These are phyloP conservation scores for Escovopsis sp. DNA, from an alignment of 2,329 filamentous ascomycete genomes.

Conservation along the genomic window DNA sequence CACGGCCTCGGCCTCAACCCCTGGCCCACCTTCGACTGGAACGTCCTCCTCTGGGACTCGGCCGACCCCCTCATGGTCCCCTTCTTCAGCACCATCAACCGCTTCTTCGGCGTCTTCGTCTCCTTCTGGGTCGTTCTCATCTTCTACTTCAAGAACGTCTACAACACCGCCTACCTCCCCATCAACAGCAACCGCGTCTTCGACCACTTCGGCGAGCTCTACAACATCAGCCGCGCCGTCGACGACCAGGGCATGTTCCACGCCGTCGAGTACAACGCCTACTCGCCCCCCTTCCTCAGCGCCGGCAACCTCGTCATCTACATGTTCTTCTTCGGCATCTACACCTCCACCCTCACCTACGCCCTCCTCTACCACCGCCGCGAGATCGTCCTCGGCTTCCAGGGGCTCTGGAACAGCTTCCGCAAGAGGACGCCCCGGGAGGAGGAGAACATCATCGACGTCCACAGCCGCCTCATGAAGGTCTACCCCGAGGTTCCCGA, in stretches of 20 bases:
- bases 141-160: slow-evolving; percentile 44
- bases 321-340: slow-evolving; percentile 39
- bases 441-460: slow-evolving; percentile 24
- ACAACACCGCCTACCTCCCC: slow-evolving; percentile 38
- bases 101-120: slow-evolving; percentile 39
- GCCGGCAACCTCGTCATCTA: slow-evolving; percentile 36
- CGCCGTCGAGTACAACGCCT: slow-evolving; percentile 28
- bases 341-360: slow-evolving; percentile 35
- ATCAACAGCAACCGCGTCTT: slow-evolving; percentile 37
- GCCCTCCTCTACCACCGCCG: slow-evolving; percentile 35
- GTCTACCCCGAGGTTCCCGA: slow-evolving; percentile 33
- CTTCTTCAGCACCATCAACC: slow-evolving; percentile 46
- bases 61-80: slow-evolving; percentile 32
- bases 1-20: slow-evolving; percentile 31
- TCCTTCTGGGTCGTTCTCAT: slow-evolving; percentile 38
- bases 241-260: slow-evolving; percentile 30
- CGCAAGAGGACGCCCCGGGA: slow-evolving; percentile 23
- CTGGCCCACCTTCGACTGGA: slow-evolving; percentile 33
- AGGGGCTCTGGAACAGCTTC: slow-evolving; percentile 29
- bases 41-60: slow-evolving; percentile 27
- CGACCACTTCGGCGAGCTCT: slow-evolving; percentile 31
- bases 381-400: slow-evolving; percentile 34
- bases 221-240: slow-evolving; percentile 29
- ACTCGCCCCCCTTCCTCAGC: slow-evolving; percentile 36
- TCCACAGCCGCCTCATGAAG: slow-evolving; percentile 34